phyloP scores from a whole-genome alignment of 139 green algal genomes.

The Zygnema cylindricum region DNA sequence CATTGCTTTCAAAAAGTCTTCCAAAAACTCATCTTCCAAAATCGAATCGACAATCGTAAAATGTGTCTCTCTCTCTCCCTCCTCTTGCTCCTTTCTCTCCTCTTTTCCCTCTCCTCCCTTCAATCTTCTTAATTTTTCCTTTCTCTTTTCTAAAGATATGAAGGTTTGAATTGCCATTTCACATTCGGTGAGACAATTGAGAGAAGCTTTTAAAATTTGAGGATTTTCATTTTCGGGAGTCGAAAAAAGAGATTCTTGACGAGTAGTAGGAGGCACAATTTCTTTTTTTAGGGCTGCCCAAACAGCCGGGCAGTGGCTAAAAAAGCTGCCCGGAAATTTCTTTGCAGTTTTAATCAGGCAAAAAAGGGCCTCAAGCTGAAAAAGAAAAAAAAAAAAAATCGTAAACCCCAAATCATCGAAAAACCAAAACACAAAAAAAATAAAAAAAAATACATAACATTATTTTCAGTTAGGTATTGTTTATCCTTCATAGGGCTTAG shows the following conservation, averaged over 20 bases:
- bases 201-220: background rate
- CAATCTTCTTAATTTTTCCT: background rate
- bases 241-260: background rate
- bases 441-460: no score
- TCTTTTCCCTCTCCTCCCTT: background rate
- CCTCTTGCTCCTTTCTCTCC: background rate
- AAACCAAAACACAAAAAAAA: no score
- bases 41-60: background rate
- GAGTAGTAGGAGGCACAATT: background rate
- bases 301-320: background rate
- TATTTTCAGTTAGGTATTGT: no score
- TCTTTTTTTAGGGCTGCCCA: constrained; percentile 11
- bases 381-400: background rate
- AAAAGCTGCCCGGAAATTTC: background rate
- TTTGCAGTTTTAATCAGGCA: constrained; percentile 10
- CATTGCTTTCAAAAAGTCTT: background rate
- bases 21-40: background rate
- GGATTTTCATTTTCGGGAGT: background rate
- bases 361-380: constrained; percentile 29
- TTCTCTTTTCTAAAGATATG: background rate
- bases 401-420: no score
- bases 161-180: background rate
- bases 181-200: constrained; percentile 1
- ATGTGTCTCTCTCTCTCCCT: background rate
- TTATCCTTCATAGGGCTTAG: no score